These are phyloP conservation scores for Tylopilus vinaceipallidus DNA, from an alignment of 768 basidiomycete species.

Conservation along the genomic window DNA sequence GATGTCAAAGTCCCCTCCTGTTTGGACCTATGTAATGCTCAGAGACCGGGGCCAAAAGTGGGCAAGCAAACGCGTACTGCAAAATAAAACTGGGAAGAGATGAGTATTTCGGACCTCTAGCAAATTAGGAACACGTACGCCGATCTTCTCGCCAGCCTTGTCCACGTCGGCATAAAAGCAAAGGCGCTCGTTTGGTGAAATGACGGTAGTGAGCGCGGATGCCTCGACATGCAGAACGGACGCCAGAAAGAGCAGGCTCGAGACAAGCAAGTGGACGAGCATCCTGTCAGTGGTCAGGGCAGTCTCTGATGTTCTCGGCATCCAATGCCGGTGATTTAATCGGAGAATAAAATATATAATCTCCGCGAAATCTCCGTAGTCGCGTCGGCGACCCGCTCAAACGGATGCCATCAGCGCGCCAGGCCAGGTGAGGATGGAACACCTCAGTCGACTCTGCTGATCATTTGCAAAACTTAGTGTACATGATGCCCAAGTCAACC, in stretches of 20 bases:
- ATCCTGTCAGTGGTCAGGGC: conserved; percentile 21
- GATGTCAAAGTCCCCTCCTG: conserved; percentile 94
- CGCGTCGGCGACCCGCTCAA: no score
- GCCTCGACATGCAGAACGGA: conserved; percentile 40
- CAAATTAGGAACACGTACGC: conserved; percentile 47
- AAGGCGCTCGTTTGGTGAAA: conserved; percentile 73
- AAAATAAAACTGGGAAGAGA: conserved; percentile 79
- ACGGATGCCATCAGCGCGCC: no score
- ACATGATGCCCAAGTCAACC: neutral
- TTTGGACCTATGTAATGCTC: conserved; percentile 68
- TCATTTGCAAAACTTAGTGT: neutral
- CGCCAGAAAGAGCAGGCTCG: conserved; percentile 28
- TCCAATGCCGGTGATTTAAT: conserved; percentile 11
- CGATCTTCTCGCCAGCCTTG: conserved; percentile 90
- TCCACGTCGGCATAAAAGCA: conserved; percentile 98
- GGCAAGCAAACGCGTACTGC: conserved; percentile 65
- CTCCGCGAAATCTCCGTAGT: conserved; percentile 18
- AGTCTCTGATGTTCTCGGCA: conserved; percentile 18
- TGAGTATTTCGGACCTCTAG: conserved; percentile 6
- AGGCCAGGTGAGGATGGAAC: conserved; percentile 17
- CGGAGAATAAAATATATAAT: conserved; percentile 17
- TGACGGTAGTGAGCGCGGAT: conserved; percentile 76
- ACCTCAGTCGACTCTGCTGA: neutral
- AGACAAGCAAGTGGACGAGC: conserved; percentile 19
- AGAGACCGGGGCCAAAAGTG: no score